Base-by-base conservation (phyloP, 257 asterid genomes). In the Linaria vulgaris region DNA sequence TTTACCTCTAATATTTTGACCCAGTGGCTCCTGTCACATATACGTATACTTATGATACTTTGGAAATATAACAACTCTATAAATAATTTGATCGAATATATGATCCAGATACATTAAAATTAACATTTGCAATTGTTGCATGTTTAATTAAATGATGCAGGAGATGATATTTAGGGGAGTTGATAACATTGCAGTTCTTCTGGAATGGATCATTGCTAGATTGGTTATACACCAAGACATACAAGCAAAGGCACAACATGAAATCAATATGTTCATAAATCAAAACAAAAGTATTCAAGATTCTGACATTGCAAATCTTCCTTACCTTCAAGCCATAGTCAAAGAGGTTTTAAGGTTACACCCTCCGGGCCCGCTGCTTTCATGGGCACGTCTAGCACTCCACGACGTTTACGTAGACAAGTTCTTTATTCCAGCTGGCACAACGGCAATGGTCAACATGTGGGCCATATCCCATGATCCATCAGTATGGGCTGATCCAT, bases 401-500 rank as follows among this genome's bases (percentile, higher is more conserved):
- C 86, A 76, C 10, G 88, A 83, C 21, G 80, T 76, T 57, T 71
- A 79, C 45, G 52, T 86, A 20, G 82, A 79, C 68, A 76, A 78
- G 52, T 67, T 70, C 59, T 70, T 83, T 22, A 69, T 83, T 45
- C 88, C 83, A 12, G 85, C 86, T 53, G 86, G 88, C 68, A 86
- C 90, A 0, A 83, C 83, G 0, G 90, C 90, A 7, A 86, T 86
- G 90, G 90, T 86, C n/a, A 86, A 86, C 38, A 86, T 83, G 91
- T 86, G 95, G 95, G 88, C 95, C 30, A 86, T 86, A 27, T 66
- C 86, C 12, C 95, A 83, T 10, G 90, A 86, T 52, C 83, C 90
- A 0, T 6, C 76, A 0, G 67, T 81, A 24, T 86, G 95, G 95
- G 14, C 69, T 17, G 85, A 86, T 45, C 85, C 95, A 0, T 80